Evolutionary conservation across 1,284 basidiomycete species (phyloP).

Genomic region (Moesziomyces globuligerus): DNA sequence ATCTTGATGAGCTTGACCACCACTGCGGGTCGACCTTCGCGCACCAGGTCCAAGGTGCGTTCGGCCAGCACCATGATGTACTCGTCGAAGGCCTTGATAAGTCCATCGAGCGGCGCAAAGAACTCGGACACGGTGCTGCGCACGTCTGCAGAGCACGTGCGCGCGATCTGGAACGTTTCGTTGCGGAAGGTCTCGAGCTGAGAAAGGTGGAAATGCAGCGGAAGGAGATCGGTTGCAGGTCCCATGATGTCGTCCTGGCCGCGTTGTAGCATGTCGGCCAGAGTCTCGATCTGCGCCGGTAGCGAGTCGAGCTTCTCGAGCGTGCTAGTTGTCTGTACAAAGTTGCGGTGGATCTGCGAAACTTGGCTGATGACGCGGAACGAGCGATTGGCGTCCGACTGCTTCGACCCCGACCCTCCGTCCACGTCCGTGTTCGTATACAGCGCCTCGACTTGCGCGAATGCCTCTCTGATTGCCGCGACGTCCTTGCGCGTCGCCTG

Average conservation of each 20-base stretch:
- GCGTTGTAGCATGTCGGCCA: constrained; percentile 80
- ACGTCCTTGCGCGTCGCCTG: constrained; percentile 83
- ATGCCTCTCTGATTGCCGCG: constrained; percentile 88
- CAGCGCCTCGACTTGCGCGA: constrained; percentile 84
- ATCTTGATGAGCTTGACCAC: constrained; percentile 93
- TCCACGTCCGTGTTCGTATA: constrained; percentile 39
- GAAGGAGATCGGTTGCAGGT: constrained; percentile 84
- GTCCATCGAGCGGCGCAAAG: constrained; percentile 87
- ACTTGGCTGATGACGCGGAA: constrained; percentile 72
- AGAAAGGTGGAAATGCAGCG: constrained; percentile 87
- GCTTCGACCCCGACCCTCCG: constrained; percentile 20
- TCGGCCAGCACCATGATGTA: constrained; percentile 83
- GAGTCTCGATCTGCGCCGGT: constrained; percentile 81
- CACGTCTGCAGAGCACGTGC: constrained; percentile 75
- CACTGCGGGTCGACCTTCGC: constrained; percentile 82
- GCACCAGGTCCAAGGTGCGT: constrained; percentile 79
- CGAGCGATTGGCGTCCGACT: constrained; percentile 44
- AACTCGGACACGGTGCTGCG: constrained; percentile 78
- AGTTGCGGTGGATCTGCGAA: constrained; percentile 93
- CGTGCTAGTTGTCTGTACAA: constrained; percentile 94
- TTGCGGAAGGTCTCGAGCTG: constrained; percentile 93
- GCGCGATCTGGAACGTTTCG: constrained; percentile 62
- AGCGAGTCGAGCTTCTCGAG: constrained; percentile 90
- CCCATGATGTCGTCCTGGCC: constrained; percentile 81
- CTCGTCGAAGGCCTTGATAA: constrained; percentile 85